These are phyloP conservation scores for Paramecium caudatum DNA, from an alignment of 73 alveolate genomes.

Conservation along the genomic window DNA sequence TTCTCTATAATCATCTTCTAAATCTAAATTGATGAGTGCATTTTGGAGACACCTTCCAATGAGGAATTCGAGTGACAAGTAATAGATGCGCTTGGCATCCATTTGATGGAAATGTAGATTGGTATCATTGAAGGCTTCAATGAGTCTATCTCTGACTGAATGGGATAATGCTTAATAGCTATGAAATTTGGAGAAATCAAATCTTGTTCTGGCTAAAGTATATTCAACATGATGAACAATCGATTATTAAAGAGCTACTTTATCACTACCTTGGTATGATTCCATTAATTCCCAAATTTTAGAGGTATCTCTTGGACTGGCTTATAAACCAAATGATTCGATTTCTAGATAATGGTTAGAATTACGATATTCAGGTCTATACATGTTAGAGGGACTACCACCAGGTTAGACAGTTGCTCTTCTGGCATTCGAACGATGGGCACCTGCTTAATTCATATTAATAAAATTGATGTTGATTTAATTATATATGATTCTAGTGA, in stretches of 20 bases:
- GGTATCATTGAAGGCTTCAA: conserved; percentile 98
- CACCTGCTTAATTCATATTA: conserved; percentile 20
- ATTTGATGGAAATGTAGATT: conserved; percentile 57
- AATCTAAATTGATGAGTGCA: conserved; percentile 95
- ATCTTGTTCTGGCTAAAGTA: conserved; percentile 77
- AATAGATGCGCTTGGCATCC: conserved; percentile 89
- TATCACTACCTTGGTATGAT: conserved; percentile 71
- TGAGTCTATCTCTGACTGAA: conserved; percentile 96
- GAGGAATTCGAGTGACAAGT: conserved; percentile 97
- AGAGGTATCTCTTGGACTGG: conserved; percentile 48
- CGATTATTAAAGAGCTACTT: conserved; percentile 55
- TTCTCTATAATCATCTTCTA: conserved; percentile 95
- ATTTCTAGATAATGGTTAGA: background rate
- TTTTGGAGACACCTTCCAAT: conserved; percentile 98
- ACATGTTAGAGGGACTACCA: conserved; percentile 48
- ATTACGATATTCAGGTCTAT: conserved; percentile 60
- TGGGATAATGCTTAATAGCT: conserved; percentile 91
- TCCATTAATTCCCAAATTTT: conserved; percentile 78
- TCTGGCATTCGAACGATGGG: background rate
- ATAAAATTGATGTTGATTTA: too few species aligned
- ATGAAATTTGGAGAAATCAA: conserved; percentile 78
- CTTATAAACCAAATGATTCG: conserved; percentile 33
- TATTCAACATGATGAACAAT: conserved; percentile 77
- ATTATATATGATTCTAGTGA: too few species aligned
- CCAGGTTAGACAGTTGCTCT: conserved; percentile 34